These are phyloP conservation scores for Vigna trinervia DNA, from an alignment of 306 rosid genomes.

Conservation along the genomic window DNA sequence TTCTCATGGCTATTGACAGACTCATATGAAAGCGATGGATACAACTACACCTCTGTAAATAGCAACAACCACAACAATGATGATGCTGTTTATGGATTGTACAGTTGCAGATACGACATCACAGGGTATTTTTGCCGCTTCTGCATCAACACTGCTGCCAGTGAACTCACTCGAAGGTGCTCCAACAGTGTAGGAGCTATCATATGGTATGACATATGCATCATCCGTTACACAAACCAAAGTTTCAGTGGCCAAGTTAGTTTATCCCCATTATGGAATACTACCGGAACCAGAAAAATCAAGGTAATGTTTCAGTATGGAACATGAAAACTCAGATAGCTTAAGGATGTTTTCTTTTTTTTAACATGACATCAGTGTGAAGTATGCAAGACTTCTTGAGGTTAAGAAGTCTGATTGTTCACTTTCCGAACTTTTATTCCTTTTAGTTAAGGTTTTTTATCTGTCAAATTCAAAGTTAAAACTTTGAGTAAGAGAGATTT, in stretches of 20 bases:
- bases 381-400: too few relatives aligned
- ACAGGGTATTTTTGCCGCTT: constrained; percentile 27
- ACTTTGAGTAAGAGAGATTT: too few relatives aligned
- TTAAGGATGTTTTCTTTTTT: too few relatives aligned
- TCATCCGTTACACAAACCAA: constrained; percentile 31
- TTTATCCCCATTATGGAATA: background rate
- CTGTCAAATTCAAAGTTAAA: too few relatives aligned
- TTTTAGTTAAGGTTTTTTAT: too few relatives aligned
- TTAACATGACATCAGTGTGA: too few relatives aligned
- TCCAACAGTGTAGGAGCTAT: background rate
- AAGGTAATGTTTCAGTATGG: background rate
- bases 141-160: constrained; percentile 33
- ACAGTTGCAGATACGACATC: constrained; percentile 26
- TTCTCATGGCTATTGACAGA: constrained; percentile 12
- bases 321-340: too few relatives aligned
- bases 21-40: constrained; percentile 6
- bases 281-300: background rate
- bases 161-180: constrained; percentile 1
- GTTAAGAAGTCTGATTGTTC: too few relatives aligned
- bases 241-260: background rate
- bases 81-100: constrained; percentile 27
- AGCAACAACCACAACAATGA: too few relatives aligned
- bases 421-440: too few relatives aligned
- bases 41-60: constrained; percentile 4
- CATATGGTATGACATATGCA: constrained; percentile 40